Evolutionary conservation across 352 stramenopile genomes (phyloP), one percentile per base, ranked within the genome.

Genomic region (Phytophthora capsici): DNA sequence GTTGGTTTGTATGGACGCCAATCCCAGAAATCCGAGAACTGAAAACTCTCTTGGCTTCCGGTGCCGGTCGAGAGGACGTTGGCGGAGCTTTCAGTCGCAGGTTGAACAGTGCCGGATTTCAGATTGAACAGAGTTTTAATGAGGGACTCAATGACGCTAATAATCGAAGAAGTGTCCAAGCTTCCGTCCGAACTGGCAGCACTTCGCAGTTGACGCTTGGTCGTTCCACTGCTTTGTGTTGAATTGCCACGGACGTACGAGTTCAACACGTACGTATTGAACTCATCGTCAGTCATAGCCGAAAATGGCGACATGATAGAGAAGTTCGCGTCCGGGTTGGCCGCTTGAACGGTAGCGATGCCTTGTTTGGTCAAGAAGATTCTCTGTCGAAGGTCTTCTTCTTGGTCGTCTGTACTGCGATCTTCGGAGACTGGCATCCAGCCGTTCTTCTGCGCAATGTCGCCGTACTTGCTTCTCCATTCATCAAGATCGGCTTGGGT

Each of bases 221-320:
- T 45, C 1, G 46, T 30, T 59, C 49, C 28, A n/a, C 48, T 66
- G 30, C 23, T 53, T 36, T 48, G 22, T 22, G 63, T 66, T 20
- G 57, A 71, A 37, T 73, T 79, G 19, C 56, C 50, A 14, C 44
- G 63, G 30, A 83, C 37, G 51, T 76, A 76, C 41, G 71, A 74
- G 65, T 83, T 83, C 4, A 67, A 44, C 8, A 82, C 65, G 23
- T 73, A 76, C 36, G 45, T 69, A 20, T 64, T 66, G 52, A 88
- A 88, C 37, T 88, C 79, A 0, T 75, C 68, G 17, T 80, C 32
- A 22, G 79, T 86, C 54, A 75, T 43, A 2, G 66, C 52, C 28
- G 70, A 73, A 43, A 89, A 88, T 5, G 73, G 78, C 20, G 79
- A 74, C 74, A 85, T 80, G 48, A 77, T 82, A 23, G 73, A 84